Conservation (phyloP, 2,329 filamentous ascomycete genomes). For the Talaromyces amestolkiae region DNA sequence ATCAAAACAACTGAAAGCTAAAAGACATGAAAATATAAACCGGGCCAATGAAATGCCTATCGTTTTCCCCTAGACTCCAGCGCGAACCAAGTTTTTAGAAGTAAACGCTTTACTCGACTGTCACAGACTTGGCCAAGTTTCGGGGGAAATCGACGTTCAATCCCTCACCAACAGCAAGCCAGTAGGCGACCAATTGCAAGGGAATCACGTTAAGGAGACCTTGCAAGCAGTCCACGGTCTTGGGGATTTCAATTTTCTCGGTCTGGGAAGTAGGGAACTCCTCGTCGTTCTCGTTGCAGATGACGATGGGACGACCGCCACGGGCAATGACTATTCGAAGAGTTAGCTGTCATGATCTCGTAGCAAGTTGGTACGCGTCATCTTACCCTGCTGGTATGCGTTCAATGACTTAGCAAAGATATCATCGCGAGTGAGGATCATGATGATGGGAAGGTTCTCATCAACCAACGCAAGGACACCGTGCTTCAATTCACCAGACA, state of each 20-base stretch:
- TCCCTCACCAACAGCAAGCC: constrained; percentile 93
- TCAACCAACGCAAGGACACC: constrained; percentile 96
- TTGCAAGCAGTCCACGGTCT: constrained; percentile 92
- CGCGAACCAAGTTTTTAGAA: constrained; percentile 6
- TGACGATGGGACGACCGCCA: constrained; percentile 93
- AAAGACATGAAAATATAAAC: constrained; percentile 10
- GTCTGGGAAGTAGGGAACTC: constrained; percentile 88
- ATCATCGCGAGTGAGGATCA: constrained; percentile 95
- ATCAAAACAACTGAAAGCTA: constrained; percentile 1
- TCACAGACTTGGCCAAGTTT: constrained; percentile 98
- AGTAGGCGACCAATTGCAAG: constrained; percentile 97
- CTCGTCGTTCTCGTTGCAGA: constrained; percentile 86
- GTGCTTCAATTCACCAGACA: constrained; percentile 99
- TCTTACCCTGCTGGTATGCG: constrained; percentile 90
- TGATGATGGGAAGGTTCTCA: constrained; percentile 98
- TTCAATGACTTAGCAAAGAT: constrained; percentile 99
- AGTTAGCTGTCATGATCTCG: constrained; percentile 27
- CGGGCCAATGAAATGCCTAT: constrained; percentile 9
- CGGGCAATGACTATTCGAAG: constrained; percentile 77
- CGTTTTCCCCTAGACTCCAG: constrained; percentile 14
- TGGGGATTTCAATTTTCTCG: constrained; percentile 95
- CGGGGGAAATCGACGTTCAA: constrained; percentile 98
- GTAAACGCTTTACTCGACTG: constrained; percentile 72
- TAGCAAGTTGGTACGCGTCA: not conserved
- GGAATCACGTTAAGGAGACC: constrained; percentile 97